Base-by-base conservation (phyloP, 495 filamentous ascomycete species). In the Penicillium taxi region DNA sequence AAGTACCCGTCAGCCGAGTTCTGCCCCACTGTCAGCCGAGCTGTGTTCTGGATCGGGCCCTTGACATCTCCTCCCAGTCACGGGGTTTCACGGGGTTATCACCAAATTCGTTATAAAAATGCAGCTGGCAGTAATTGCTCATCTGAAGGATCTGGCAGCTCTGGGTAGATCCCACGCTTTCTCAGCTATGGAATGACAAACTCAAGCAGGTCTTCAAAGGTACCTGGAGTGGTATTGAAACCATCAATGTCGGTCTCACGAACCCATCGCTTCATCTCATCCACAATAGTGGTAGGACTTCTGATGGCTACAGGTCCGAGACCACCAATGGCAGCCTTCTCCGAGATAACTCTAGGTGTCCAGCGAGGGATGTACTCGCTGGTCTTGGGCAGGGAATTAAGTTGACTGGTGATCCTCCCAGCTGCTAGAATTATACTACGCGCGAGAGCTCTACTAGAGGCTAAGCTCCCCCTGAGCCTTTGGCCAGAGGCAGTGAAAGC, bases 171-270 rank as follows among this genome's bases (percentile, higher is more conserved):
- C 0, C 74, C 75, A 11, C 77, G 58, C 30, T 50, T 62, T 35
- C 69, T 53, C 41, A 81, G 53, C 52, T 80, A 77, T 1, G 77
- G 77, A 9, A 81, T 43, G 12, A 82, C 52, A 12, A 77, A 49
- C 33, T 80, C 73, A 32, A 76, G 64, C n/a, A 80, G 61, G 39
- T 80, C 77, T 40, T 73, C 64, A 56, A 82, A 82, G 1, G 73
- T 74, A 14, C 72, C 70, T 0, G 78, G 79, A 37, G 71, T 75
- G 19, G 72, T 70, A 47, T 78, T 79, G 47, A 79, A 78, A 7
- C 75, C 76, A 57, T 80, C 78, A n/a, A 80, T 37, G 41, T 76
- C 75, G 1, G 68, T 73, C 36, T 75, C 75, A 2, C 59, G 41
- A 8, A 75, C 48, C 78, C 77, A 81, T 9, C 59, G 58, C 48